Evolutionary conservation across 2,329 filamentous ascomycete species (phyloP).

Genomic region (Claviceps arundinis): DNA sequence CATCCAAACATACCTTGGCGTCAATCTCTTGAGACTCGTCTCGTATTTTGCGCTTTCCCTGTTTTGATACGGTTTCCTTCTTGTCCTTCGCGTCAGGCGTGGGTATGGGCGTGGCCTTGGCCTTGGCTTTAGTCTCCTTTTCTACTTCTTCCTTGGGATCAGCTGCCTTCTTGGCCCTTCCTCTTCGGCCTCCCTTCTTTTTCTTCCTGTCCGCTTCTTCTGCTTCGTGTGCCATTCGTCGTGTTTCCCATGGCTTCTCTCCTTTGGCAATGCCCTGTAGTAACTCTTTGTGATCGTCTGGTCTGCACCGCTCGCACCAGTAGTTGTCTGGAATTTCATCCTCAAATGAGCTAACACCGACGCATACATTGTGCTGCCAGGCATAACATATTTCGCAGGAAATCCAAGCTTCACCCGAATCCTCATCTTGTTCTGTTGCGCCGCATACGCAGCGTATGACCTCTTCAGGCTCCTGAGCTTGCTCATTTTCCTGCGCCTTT

Average conservation of each 20-base stretch:
- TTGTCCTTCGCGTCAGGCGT: slow-evolving; percentile 30
- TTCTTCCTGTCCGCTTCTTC: slow-evolving; percentile 46
- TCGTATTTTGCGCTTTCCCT: slow-evolving; percentile 42
- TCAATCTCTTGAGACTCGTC: slow-evolving; percentile 43
- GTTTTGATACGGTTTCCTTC: slow-evolving; percentile 18
- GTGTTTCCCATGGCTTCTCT: slow-evolving; percentile 74
- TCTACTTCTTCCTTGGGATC: slow-evolving; percentile 50
- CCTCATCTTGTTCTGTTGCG: slow-evolving; percentile 70
- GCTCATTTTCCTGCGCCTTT: slow-evolving; percentile 50
- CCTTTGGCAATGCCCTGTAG: slow-evolving; percentile 66
- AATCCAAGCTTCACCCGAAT: slow-evolving; percentile 85
- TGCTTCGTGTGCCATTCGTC: slow-evolving; percentile 49
- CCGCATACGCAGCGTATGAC: slow-evolving; percentile 91
- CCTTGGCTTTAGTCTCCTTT: slow-evolving; percentile 21
- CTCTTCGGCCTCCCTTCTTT: slow-evolving; percentile 47
- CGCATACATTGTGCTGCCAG: slow-evolving; percentile 97
- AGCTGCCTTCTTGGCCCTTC: slow-evolving; percentile 50
- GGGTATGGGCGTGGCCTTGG: slow-evolving; percentile 26
- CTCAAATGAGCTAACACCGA: slow-evolving; percentile 68
- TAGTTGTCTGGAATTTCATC: slow-evolving; percentile 74
- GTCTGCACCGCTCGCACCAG: slow-evolving; percentile 82
- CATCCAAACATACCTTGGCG: slow-evolving; percentile 28
- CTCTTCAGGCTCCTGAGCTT: slow-evolving; percentile 46
- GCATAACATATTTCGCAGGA: slow-evolving; percentile 83
- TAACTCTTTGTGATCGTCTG: slow-evolving; percentile 69